A percentile compares a stretch with the other conserved stretches of the same genome.
phyloP scores from a whole-genome alignment of 768 basidiomycete genomes.

The Hydnomerulius pinastri region DNA sequence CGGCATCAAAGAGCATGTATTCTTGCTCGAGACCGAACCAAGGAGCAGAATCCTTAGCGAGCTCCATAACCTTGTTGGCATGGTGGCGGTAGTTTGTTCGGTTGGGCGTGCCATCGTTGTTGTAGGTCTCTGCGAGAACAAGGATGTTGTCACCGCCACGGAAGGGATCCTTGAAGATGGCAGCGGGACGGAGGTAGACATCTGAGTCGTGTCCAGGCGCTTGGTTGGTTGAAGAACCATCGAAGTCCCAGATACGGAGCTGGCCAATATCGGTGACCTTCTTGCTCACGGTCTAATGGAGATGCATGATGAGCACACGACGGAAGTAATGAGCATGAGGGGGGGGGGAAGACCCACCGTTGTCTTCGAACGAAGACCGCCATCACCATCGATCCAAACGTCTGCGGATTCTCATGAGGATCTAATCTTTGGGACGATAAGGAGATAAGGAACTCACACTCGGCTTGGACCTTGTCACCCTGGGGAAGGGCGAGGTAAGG shows the following conservation, averaged over 20 bases:
- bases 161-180: conserved; percentile 99
- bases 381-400: conserved; percentile 97
- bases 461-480: conserved; percentile 92
- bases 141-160: conserved; percentile 97
- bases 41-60: conserved; percentile 74
- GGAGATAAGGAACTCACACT: conserved; percentile 56
- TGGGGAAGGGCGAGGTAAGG: conserved; percentile 89
- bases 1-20: conserved; percentile 94
- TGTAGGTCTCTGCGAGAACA: conserved; percentile 96
- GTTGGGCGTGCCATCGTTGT: conserved; percentile 98
- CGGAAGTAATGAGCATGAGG: neutral
- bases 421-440: conserved; percentile 12
- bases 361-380: conserved; percentile 94
- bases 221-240: conserved; percentile 97
- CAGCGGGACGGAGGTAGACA: conserved; percentile 94
- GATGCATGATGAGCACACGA: conserved; percentile 4
- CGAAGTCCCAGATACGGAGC: conserved; percentile 98
- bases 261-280: conserved; percentile 85
- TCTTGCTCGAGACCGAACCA: conserved; percentile 99
- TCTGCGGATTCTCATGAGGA: conserved; percentile 50
- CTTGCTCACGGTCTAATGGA: conserved; percentile 88
- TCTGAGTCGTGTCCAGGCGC: conserved; percentile 96
- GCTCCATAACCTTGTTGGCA: conserved; percentile 94
- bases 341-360: conserved; percentile 54
- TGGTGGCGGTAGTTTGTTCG: conserved; percentile 94